Conservation (phyloP, 2,329 filamentous ascomycete species). For the Stagonosporopsis chrysanthemi region DNA sequence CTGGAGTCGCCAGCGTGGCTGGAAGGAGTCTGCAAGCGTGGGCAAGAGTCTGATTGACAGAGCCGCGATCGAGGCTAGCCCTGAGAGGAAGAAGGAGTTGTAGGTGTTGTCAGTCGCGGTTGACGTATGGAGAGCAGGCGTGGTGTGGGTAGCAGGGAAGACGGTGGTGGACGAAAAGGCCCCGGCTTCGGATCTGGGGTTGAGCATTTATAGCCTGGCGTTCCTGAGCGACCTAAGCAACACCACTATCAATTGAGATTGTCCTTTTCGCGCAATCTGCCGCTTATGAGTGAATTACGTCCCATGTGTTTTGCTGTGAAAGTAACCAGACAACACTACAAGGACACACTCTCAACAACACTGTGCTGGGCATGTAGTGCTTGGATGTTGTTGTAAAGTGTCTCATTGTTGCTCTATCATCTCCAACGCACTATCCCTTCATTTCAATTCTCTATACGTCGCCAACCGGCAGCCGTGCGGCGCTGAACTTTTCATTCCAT, state of each 20-base stretch:
- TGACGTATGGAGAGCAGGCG: neutral
- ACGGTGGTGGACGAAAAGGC: too few relatives aligned
- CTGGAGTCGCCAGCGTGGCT: constrained; percentile 60
- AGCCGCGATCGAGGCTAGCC: constrained; percentile 36
- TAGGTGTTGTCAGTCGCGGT: constrained; percentile 4
- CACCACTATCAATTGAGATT: neutral
- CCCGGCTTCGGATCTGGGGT: neutral
- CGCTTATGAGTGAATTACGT: neutral
- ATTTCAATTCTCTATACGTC: neutral
- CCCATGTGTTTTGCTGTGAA: neutral
- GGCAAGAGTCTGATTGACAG: constrained; percentile 60
- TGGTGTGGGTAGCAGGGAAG: neutral
- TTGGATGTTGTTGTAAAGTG: constrained; percentile 14
- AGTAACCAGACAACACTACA: neutral
- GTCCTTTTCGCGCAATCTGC: neutral
- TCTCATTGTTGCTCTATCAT: constrained; percentile 21
- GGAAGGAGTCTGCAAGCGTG: constrained; percentile 59
- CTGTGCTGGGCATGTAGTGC: neutral
- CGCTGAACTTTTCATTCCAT: constrained; percentile 9
- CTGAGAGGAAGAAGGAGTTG: constrained; percentile 51
- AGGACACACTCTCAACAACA: neutral
- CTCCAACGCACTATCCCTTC: constrained; percentile 1
- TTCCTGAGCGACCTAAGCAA: constrained; percentile 19
- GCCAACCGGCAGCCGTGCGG: constrained; percentile 4
- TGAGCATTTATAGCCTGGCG: constrained; percentile 26